These are phyloP conservation scores for Boletus speciosus DNA, from an alignment of 768 basidiomycete species.

Conservation along the genomic window DNA sequence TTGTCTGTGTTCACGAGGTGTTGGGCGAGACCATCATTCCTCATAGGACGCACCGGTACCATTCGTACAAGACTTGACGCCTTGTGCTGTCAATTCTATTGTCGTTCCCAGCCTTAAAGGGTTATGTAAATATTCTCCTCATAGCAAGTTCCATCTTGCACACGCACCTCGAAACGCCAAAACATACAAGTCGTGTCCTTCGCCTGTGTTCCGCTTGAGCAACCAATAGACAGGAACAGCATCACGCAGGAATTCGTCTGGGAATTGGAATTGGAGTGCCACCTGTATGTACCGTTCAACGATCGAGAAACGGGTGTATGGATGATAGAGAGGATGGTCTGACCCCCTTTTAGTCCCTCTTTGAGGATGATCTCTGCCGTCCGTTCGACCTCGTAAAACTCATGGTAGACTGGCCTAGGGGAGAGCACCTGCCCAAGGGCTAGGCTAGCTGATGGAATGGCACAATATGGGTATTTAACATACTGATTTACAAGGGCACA, in stretches of 20 bases:
- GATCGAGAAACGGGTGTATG: not conserved
- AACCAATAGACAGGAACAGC: constrained; percentile 79
- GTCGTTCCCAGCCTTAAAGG: too few relatives aligned
- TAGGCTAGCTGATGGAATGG: too few relatives aligned
- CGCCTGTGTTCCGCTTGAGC: constrained; percentile 51
- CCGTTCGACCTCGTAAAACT: constrained; percentile 74
- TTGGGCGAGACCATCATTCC: not conserved
- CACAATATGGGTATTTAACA: too few relatives aligned
- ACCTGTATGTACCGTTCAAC: constrained; percentile 43
- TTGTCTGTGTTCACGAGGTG: not conserved
- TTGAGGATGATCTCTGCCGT: constrained; percentile 55
- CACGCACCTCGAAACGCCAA: constrained; percentile 46
- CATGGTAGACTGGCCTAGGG: constrained; percentile 3
- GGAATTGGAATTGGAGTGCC: constrained; percentile 77
- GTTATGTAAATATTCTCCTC: too few relatives aligned
- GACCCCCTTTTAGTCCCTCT: constrained; percentile 70
- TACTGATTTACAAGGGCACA: too few relatives aligned
- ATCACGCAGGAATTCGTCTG: constrained; percentile 85
- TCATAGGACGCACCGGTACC: too few relatives aligned
- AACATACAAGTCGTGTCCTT: constrained; percentile 67
- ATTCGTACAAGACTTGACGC: not conserved
- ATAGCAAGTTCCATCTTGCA: too few relatives aligned
- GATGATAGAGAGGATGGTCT: constrained; percentile 13
- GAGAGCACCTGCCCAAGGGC: too few relatives aligned
- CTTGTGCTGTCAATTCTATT: too few relatives aligned